Evolutionary conservation across 2,329 filamentous ascomycete species (phyloP).

Genomic region (Botrytis squamosa): DNA sequence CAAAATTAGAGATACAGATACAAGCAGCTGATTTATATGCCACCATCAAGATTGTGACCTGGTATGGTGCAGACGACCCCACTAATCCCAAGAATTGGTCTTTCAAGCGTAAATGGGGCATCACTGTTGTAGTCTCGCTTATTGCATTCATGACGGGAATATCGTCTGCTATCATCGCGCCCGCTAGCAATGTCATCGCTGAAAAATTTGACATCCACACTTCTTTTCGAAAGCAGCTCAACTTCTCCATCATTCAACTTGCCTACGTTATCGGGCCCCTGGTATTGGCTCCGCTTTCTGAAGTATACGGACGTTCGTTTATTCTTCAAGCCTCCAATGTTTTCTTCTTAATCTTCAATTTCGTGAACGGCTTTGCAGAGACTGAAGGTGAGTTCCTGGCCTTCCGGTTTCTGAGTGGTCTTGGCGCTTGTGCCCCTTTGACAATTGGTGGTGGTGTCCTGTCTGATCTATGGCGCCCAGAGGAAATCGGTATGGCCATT

Average conservation of each 20-base stretch:
- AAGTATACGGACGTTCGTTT: slow-evolving; percentile 53
- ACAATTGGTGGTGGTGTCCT: slow-evolving; percentile 57
- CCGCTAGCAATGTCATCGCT: slow-evolving; percentile 50
- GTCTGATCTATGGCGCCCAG: slow-evolving; percentile 46
- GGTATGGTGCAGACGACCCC: slow-evolving; percentile 27
- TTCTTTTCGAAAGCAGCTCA: neutral
- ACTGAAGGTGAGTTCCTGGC: slow-evolving; percentile 49
- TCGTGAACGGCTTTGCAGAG: slow-evolving; percentile 49
- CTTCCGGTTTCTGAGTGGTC: slow-evolving; percentile 62
- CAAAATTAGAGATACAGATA: neutral
- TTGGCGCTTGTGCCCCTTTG: slow-evolving; percentile 55
- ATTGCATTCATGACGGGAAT: slow-evolving; percentile 40
- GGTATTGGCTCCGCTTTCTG: slow-evolving; percentile 58
- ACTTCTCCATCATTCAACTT: slow-evolving; percentile 4
- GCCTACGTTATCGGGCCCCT: slow-evolving; percentile 54
- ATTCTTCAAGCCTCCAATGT: slow-evolving; percentile 32
- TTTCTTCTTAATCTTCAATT: slow-evolving; percentile 46
- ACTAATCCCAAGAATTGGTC: slow-evolving; percentile 30
- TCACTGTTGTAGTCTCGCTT: slow-evolving; percentile 25
- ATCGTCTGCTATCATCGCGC: slow-evolving; percentile 50
- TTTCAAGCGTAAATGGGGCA: slow-evolving; percentile 36
- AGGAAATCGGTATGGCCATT: slow-evolving; percentile 46
- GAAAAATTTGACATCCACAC: neutral
- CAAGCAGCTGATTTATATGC: neutral
- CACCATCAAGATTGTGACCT: slow-evolving; percentile 9